Evolutionary conservation across 352 stramenopile genomes (phyloP).

Genomic region (Globisporangium megalacanthum): DNA sequence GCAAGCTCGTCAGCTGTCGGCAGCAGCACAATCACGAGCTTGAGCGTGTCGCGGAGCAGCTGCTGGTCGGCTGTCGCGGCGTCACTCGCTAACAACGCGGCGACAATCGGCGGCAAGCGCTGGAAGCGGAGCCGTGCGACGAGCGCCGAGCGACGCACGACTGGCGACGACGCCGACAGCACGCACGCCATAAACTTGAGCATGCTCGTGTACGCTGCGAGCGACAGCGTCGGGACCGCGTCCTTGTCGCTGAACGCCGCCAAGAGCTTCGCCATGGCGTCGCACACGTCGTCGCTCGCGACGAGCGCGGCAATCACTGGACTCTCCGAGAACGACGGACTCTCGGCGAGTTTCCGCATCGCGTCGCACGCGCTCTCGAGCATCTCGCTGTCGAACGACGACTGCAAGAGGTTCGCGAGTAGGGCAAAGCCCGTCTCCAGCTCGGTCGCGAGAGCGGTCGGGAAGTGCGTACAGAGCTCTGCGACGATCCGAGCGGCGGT

Average conservation of each 20-base stretch:
- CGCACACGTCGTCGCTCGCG: slow-evolving; percentile 35
- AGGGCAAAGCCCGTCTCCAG: slow-evolving; percentile 36
- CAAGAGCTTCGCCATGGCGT: slow-evolving; percentile 27
- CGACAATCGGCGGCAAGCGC: slow-evolving; percentile 37
- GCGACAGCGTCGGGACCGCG: slow-evolving; percentile 16
- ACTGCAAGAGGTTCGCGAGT: slow-evolving; percentile 40
- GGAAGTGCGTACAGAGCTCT: slow-evolving; percentile 44
- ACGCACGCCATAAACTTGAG: slow-evolving; percentile 38
- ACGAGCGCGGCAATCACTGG: slow-evolving; percentile 31
- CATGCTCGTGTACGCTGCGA: slow-evolving; percentile 31
- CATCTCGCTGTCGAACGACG: slow-evolving; percentile 54
- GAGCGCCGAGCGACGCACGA: background rate
- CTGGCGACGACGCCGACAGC: slow-evolving; percentile 15
- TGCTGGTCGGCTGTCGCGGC: slow-evolving; percentile 37
- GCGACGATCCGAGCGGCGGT: slow-evolving; percentile 47
- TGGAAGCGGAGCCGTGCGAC: slow-evolving; percentile 33
- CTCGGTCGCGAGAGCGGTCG: slow-evolving; percentile 17
- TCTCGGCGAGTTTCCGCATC: slow-evolving; percentile 45
- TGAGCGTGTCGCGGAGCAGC: slow-evolving; percentile 49
- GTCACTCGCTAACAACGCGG: slow-evolving; percentile 32
- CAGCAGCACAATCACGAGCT: slow-evolving; percentile 45
- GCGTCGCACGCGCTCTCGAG: slow-evolving; percentile 42
- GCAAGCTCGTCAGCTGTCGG: slow-evolving; percentile 29
- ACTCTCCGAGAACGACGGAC: slow-evolving; percentile 28
- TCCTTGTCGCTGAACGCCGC: slow-evolving; percentile 15